A percentile compares a stretch with the other conserved stretches of the same genome.
Conservation (phyloP, 345 rosid species). For the Bruguiera parviflora region DNA sequence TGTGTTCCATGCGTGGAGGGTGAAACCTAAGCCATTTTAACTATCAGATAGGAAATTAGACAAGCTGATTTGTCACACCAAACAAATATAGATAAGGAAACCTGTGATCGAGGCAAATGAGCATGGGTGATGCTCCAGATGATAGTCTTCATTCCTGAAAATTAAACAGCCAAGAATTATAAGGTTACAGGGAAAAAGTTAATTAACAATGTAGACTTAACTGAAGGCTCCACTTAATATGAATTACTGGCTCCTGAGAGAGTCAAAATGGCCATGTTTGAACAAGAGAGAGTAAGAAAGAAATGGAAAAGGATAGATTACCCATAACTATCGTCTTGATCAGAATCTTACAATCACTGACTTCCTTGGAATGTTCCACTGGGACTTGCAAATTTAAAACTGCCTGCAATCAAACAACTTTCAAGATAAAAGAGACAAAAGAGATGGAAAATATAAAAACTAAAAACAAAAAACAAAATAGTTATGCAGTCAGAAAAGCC, state of each 20-base stretch:
- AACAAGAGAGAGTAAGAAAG: conserved; percentile 11
- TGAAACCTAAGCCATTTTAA: conserved; percentile 44
- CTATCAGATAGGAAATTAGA: conserved; percentile 17
- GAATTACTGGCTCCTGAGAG: too few relatives aligned
- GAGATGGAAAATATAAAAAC: background rate
- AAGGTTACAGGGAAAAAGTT: background rate
- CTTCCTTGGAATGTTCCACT: conserved; percentile 95
- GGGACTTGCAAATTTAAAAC: conserved; percentile 96
- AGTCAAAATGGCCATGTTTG: background rate
- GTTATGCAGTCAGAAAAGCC: background rate
- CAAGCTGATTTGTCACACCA: background rate
- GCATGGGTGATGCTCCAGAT: conserved; percentile 98
- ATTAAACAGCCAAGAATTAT: conserved; percentile 21
- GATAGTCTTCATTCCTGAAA: conserved; percentile 95
- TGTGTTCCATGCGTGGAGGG: conserved; percentile 57
- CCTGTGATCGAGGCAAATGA: conserved; percentile 95
- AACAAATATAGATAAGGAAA: conserved; percentile 21
- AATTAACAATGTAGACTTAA: conserved; percentile 6
- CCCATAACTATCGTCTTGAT: conserved; percentile 99
- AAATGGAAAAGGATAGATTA: conserved; percentile 35
- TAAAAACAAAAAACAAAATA: background rate
- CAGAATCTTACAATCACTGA: conserved; percentile 91
- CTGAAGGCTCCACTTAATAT: background rate
- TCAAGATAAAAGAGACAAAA: conserved; percentile 12
- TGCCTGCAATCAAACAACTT: conserved; percentile 62